Percentiles rank a stretch among this genome's conserved stretches.
Evolutionary conservation across 331 rosid genomes (phyloP).

Genomic region (Erythrophleum ivorense): DNA sequence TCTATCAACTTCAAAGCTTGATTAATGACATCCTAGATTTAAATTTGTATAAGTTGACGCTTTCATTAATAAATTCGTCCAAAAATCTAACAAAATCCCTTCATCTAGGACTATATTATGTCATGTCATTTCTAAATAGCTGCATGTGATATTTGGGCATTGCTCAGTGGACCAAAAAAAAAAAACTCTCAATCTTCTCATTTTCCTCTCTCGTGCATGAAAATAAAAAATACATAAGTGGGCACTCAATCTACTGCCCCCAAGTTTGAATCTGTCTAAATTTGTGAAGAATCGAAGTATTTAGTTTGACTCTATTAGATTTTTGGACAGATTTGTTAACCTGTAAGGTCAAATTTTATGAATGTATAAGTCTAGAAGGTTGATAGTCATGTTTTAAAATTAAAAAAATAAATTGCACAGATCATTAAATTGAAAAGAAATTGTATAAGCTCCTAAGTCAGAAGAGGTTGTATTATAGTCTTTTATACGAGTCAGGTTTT

Average conservation of each 20-base stretch:
- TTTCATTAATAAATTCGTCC: neutral
- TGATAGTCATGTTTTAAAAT: neutral
- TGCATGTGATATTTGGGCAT: too few species aligned
- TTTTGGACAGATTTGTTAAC: neutral
- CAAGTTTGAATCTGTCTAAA: too few species aligned
- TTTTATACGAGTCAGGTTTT: neutral
- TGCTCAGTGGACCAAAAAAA: too few species aligned
- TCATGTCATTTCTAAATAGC: neutral
- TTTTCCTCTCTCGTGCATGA: too few species aligned
- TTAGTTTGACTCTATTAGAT: too few species aligned
- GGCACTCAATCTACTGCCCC: too few species aligned
- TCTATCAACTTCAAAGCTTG: neutral
- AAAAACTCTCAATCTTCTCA: too few species aligned
- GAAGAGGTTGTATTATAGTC: neutral
- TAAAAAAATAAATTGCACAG: neutral
- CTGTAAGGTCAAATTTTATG: too few species aligned
- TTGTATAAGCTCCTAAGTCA: neutral
- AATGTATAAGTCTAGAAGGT: too few species aligned
- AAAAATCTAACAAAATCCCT: neutral
- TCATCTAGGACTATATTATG: neutral
- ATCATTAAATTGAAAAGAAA: too few species aligned
- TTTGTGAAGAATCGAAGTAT: too few species aligned
- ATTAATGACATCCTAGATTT: neutral
- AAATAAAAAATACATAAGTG: too few species aligned
- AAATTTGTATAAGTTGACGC: neutral